phyloP scores from a whole-genome alignment of 2,329 filamentous ascomycete species.

The Leptographium radiaticola region DNA sequence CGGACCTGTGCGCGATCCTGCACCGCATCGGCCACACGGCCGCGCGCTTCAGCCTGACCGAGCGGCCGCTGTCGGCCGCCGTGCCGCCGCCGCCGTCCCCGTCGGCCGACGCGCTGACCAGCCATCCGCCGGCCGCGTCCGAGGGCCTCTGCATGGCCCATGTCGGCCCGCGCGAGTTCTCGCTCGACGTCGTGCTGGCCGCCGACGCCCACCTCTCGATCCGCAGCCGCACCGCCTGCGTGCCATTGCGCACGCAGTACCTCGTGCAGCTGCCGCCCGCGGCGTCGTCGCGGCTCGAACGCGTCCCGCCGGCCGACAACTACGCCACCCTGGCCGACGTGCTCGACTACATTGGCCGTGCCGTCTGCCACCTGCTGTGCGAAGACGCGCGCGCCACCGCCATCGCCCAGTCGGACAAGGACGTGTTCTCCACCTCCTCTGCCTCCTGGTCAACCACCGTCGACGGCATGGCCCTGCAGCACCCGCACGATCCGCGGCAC shows the following conservation, averaged over 20 bases:
- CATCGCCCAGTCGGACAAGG: neutral
- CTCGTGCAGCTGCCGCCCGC: conserved; percentile 25
- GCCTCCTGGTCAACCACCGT: conserved; percentile 15
- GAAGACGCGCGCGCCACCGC: conserved; percentile 19
- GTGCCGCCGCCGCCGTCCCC: conserved; percentile 14
- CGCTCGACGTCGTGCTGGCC: conserved; percentile 32
- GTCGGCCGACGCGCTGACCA: conserved; percentile 25
- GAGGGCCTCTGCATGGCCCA: conserved; percentile 32
- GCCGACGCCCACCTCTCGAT: conserved; percentile 28
- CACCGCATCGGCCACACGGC: conserved; percentile 14
- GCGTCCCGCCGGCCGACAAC: conserved; percentile 29
- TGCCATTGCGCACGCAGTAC: conserved; percentile 32
- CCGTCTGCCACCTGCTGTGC: conserved; percentile 27
- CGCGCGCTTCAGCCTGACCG: conserved; percentile 8
- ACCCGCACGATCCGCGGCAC: conserved; percentile 13
- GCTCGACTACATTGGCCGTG: conserved; percentile 31
- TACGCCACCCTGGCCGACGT: conserved; percentile 32
- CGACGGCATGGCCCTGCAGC: conserved; percentile 8
- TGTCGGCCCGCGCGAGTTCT: conserved; percentile 26
- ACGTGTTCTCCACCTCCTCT: neutral
- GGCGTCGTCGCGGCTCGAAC: conserved; percentile 18
- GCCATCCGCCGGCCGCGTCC: conserved; percentile 24
- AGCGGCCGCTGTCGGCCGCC: conserved; percentile 6
- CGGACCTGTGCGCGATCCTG: conserved; percentile 29
- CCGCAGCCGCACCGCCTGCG: conserved; percentile 29